Base-by-base conservation (phyloP, 768 basidiomycete genomes). In the Tylopilus felleus region DNA sequence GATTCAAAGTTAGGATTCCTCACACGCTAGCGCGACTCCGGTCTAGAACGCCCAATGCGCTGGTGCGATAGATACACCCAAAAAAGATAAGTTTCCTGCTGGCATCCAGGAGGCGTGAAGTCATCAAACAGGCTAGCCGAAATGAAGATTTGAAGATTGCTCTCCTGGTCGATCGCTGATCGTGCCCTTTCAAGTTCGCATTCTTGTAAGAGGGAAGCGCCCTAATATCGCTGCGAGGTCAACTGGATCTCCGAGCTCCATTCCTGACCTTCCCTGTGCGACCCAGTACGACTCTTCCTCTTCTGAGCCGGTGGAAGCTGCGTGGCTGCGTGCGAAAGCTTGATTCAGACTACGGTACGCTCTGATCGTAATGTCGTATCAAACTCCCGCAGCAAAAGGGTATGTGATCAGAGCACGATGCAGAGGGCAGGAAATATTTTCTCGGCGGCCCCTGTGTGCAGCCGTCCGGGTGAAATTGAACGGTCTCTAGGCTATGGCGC, bases 111-210 rank as follows among this genome's bases (percentile, higher is more conserved):
- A 53, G 49, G 35, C 52, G 51, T 35, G 52, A 58, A 51, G 36
- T 52, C 61, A 66, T 61, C 52, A 51, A 59, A 47, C 19, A 57
- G 19, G 46, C 54, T 65, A 50, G 28, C 65, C 65, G 66, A 67
- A 61, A 68, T 63, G 61, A 67, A 65, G 53, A 47, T 16, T n/a
- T n/a, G 49, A 38, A 28, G 53, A 60, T 62, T 58, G 52, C 53
- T 56, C 56, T 58, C 54, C 59, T 54, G 58, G 59, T 56, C 59
- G 65, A 65, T 66, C 63, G 59, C 42, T 48, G 65, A 67, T 68
- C 64, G 39, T 47, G 51, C 46, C 42, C 44, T 47, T 53, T 44
- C 55, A 38, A 27, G 44, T 58, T 60, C 25, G 45, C 22, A 21
- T 47, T 47, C 28, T 49, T 35, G 22, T 23, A 33, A 23, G 31